Base-by-base conservation (phyloP, 2,329 filamentous ascomycete genomes). In the Cercospora sp. region DNA sequence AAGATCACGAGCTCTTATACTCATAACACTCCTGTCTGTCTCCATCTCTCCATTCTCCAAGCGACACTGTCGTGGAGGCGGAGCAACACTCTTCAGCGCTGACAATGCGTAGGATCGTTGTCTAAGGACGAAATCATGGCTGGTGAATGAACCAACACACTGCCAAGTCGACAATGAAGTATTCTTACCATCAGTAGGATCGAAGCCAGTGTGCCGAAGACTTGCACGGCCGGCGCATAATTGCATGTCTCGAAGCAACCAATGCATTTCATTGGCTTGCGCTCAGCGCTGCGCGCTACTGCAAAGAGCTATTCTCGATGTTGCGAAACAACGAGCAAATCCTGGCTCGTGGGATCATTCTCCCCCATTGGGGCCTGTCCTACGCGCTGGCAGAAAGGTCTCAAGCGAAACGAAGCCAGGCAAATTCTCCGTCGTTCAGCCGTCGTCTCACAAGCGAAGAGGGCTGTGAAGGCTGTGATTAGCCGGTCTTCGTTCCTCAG, bases 131-230 rank as follows among this genome's bases (percentile, higher is more conserved):
- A 23, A 33, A 36, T 31, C 55, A 59, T 30, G 31, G 18, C 36
- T 6, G 48, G 13, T 55, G 48, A 55, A 55, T 28, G 23, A 28
- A 59, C 55, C 55, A 59, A 59, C 55, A 59, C 6, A 23, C 55
- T 59, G 55, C 55, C 55, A 59, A 59, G 55, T 59, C 55, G 18
- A 59, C 10, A 8, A 13, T 20, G 55, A 20, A 3, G 55, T 59
- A 59, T 59, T 59, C 55, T 31, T 59, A 36, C 28, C 55, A 59
- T 36, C 31, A 23, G 55, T 36, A 59, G 28, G 55, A 59, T 59
- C 30, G 23, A 26, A 26, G 20, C 13, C 48, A 28, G 48, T 16
- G 26, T 26, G 9, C 3, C 23, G n/a, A 3, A 8, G 26, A 23
- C 13, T 1, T 26, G 23, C n/a, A 3, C 48, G n/a, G 0, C 48